These are phyloP conservation scores for Sphaerulina musiva DNA, from an alignment of 2,329 filamentous ascomycete species.

Conservation along the genomic window DNA sequence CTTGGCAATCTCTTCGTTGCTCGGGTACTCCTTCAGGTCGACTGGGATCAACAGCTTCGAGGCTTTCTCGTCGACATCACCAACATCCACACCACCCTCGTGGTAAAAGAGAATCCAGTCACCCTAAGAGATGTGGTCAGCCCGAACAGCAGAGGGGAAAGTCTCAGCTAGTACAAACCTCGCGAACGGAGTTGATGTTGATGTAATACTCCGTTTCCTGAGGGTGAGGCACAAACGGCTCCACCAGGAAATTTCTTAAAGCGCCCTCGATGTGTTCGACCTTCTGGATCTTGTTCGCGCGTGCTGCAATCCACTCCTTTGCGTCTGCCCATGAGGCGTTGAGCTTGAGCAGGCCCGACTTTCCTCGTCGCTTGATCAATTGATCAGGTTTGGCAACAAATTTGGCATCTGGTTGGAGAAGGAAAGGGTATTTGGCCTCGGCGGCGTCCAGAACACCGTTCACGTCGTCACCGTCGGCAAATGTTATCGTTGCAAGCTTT, in stretches of 20 bases:
- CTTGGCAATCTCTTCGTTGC: slow-evolving; percentile 85
- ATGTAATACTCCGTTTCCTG: slow-evolving; percentile 98
- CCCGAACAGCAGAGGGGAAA: slow-evolving; percentile 11
- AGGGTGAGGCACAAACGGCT: slow-evolving; percentile 96
- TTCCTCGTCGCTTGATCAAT: slow-evolving; percentile 98
- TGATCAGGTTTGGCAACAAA: slow-evolving; percentile 99
- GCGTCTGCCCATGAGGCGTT: slow-evolving; percentile 98
- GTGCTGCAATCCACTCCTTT: slow-evolving; percentile 85
- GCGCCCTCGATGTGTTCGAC: slow-evolving; percentile 87
- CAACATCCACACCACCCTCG: slow-evolving; percentile 98
- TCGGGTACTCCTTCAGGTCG: slow-evolving; percentile 88
- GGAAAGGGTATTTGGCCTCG: slow-evolving; percentile 94
- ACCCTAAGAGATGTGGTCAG: slow-evolving; percentile 55
- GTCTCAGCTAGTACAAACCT: slow-evolving; percentile 61
- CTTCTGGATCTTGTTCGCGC: slow-evolving; percentile 84
- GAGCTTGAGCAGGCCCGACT: slow-evolving; percentile 90
- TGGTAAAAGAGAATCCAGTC: slow-evolving; percentile 99
- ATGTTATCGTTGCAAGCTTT: slow-evolving; percentile 86
- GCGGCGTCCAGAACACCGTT: slow-evolving; percentile 86
- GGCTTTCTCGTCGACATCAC: slow-evolving; percentile 97
- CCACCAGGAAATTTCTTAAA: slow-evolving; percentile 91
- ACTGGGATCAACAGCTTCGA: slow-evolving; percentile 98
- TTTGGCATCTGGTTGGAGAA: slow-evolving; percentile 73
- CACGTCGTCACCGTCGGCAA: slow-evolving; percentile 79
- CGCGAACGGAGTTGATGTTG: slow-evolving; percentile 99